Conservation (phyloP, 2,329 filamentous ascomycete genomes). For the Fusarium pseudocircinatum region DNA sequence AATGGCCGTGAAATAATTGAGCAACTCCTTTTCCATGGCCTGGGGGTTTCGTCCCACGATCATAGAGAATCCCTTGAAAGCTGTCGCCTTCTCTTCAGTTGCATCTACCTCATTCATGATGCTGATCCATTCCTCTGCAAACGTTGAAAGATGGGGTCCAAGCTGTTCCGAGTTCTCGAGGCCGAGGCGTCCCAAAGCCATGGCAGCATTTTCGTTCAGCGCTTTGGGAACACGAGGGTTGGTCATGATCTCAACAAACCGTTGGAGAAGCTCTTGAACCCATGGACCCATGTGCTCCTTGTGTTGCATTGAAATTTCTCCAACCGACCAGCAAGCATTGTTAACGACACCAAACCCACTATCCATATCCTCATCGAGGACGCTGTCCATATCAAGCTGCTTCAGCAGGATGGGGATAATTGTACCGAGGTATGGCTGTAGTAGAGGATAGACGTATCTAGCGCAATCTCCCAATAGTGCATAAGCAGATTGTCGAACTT, state of each 20-base stretch:
- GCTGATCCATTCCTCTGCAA: slow-evolving; percentile 82
- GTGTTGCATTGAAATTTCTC: slow-evolving; percentile 88
- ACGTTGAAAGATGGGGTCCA: slow-evolving; percentile 80
- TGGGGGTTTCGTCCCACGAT: slow-evolving; percentile 88
- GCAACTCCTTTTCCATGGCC: slow-evolving; percentile 87
- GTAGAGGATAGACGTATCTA: slow-evolving; percentile 86
- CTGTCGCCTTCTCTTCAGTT: slow-evolving; percentile 93
- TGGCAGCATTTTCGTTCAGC: slow-evolving; percentile 92
- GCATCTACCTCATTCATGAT: slow-evolving; percentile 86
- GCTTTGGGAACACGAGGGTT: slow-evolving; percentile 87
- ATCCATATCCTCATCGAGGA: slow-evolving; percentile 82
- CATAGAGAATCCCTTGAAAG: slow-evolving; percentile 88
- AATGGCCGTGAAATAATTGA: slow-evolving; percentile 85
- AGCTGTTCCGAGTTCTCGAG: slow-evolving; percentile 79
- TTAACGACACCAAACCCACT: slow-evolving; percentile 92
- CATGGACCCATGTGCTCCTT: slow-evolving; percentile 80
- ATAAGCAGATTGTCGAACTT: slow-evolving; percentile 95
- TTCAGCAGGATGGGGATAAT: slow-evolving; percentile 85
- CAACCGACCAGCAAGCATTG: slow-evolving; percentile 97
- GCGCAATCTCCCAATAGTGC: slow-evolving; percentile 94
- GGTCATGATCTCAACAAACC: slow-evolving; percentile 83
- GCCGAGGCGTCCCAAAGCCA: slow-evolving; percentile 88
- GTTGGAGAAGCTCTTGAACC: slow-evolving; percentile 78
- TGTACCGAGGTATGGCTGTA: slow-evolving; percentile 76
- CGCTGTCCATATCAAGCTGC: slow-evolving; percentile 84